Conservation (phyloP, 345 rosid genomes). For the Acer saccharum region DNA sequence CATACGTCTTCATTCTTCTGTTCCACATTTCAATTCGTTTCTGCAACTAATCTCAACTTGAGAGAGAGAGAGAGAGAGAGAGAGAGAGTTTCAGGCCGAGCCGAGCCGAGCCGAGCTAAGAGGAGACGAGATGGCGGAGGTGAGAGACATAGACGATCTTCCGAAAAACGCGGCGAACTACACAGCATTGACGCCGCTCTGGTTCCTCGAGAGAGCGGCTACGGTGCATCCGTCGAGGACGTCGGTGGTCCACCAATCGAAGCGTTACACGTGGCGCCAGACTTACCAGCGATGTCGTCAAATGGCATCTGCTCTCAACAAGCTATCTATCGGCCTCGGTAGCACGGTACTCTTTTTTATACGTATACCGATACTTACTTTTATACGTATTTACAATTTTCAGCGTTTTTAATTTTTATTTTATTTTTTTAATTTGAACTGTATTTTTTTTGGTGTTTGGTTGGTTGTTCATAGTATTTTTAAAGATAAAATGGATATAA, state of each 20-base stretch:
- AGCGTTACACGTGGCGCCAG: conserved; percentile 71
- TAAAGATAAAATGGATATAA: too few relatives aligned
- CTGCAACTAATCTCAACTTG: too few relatives aligned
- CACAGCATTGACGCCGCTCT: conserved; percentile 82
- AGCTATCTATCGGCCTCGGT: conserved; percentile 67
- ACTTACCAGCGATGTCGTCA: conserved; percentile 82
- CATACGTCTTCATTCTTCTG: too few relatives aligned
- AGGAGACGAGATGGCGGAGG: conserved; percentile 28
- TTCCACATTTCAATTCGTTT: too few relatives aligned
- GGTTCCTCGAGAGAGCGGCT: conserved; percentile 89
- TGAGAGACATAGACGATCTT: conserved; percentile 76
- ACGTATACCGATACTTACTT: neutral
- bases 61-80: neutral
- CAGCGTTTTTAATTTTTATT: too few relatives aligned
- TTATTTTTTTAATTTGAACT: too few relatives aligned
- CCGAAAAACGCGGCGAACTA: conserved; percentile 83
- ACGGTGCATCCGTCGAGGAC: conserved; percentile 65
- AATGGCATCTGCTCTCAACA: conserved; percentile 80
- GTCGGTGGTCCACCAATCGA: conserved; percentile 70
- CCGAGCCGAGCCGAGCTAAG: neutral
- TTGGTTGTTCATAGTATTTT: too few relatives aligned
- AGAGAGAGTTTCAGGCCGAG: neutral
- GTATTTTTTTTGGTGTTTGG: too few relatives aligned
- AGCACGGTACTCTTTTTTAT: conserved; percentile 50
- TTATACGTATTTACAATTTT: neutral